phyloP scores from a whole-genome alignment of 768 basidiomycete genomes.

The Neoboletus magnificus region DNA sequence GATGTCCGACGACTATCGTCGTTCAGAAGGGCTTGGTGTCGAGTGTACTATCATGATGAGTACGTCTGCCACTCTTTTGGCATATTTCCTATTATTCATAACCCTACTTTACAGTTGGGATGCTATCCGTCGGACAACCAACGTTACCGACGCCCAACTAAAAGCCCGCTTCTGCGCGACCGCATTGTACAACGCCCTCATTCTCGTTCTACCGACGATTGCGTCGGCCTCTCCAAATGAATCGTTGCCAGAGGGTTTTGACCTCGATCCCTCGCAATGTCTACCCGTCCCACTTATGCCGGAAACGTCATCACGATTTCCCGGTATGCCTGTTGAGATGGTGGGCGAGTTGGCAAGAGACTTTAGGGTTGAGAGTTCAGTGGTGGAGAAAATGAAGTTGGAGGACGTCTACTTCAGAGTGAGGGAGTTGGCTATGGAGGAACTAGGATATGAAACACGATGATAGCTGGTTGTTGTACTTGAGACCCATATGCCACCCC shows the following conservation, averaged over 20 bases:
- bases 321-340: conserved; percentile 66
- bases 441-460: conserved; percentile 37
- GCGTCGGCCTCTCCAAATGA: conserved; percentile 27
- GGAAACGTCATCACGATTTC: conserved; percentile 70
- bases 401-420: conserved; percentile 61
- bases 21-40: conserved; percentile 77
- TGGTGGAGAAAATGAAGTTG: conserved; percentile 51
- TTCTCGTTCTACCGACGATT: conserved; percentile 40
- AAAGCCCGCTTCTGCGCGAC: conserved; percentile 69
- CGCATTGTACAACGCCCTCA: conserved; percentile 68
- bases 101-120: conserved; percentile 60
- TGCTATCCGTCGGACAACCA: conserved; percentile 65
- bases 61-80: conserved; percentile 38
- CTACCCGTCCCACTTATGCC: conserved; percentile 51
- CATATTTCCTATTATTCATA: not conserved
- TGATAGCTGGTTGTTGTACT: conserved; percentile 4
- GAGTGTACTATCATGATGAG: conserved; percentile 89
- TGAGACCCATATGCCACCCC: not conserved
- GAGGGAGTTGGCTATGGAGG: conserved; percentile 56
- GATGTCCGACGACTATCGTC: conserved; percentile 66
- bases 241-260: conserved; percentile 43
- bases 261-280: conserved; percentile 57
- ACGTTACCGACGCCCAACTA: conserved; percentile 74
- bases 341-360: conserved; percentile 57
- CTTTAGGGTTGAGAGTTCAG: conserved; percentile 58